Conservation (phyloP, 2,329 filamentous ascomycete species). For the Diaporthe citriasiana region DNA sequence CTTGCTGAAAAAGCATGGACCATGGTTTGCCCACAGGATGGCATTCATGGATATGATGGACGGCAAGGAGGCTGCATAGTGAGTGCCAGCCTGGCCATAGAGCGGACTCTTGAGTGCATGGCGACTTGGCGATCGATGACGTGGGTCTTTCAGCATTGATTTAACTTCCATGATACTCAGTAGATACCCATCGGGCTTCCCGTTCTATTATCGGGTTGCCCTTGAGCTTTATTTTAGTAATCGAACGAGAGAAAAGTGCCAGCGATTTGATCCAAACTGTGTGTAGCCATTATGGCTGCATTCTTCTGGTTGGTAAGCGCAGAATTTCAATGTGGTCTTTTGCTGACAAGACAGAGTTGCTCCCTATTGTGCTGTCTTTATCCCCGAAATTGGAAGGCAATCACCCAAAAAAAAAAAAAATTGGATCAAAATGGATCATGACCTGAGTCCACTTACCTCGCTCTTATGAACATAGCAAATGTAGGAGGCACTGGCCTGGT, state of each 20-base stretch:
- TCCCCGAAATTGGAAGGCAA: not conserved
- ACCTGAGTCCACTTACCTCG: not conserved
- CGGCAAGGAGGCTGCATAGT: not conserved
- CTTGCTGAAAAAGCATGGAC: constrained; percentile 61
- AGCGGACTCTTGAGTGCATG: not conserved
- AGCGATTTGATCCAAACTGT: not conserved
- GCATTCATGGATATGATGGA: constrained; percentile 46
- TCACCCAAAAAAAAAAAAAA: not conserved
- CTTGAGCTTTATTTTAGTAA: not conserved
- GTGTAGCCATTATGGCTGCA: not conserved
- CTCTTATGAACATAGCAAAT: not conserved
- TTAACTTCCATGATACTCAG: constrained; percentile 8
- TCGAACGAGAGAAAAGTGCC: not conserved
- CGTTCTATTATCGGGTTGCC: not conserved
- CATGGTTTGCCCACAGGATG: constrained; percentile 47
- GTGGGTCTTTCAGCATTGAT: not conserved
- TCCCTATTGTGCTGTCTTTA: not conserved
- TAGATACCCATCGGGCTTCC: constrained; percentile 4
- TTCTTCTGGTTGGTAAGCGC: too few relatives aligned
- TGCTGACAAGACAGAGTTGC: not conserved
- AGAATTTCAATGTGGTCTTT: not conserved
- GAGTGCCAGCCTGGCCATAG: not conserved
- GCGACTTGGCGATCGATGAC: not conserved
- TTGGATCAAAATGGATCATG: too few relatives aligned
- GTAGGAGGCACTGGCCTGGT: not conserved